A percentile compares a stretch with the other conserved stretches of the same genome.
phyloP scores from a whole-genome alignment of 306 rosid genomes.

The Lagenaria siceraria region DNA sequence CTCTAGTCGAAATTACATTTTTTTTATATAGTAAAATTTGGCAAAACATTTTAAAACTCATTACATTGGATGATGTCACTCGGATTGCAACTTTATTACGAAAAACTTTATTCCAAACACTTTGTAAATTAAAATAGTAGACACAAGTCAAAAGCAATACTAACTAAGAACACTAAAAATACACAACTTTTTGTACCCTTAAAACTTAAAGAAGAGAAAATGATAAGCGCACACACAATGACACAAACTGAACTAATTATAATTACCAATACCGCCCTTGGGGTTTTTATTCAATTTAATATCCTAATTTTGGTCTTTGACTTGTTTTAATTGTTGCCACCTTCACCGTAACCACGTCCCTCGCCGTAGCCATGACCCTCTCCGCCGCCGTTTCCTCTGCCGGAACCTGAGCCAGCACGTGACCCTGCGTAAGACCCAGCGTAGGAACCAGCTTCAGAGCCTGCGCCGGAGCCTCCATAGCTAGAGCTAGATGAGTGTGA shows the following conservation, averaged over 20 bases:
- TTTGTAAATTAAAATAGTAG: no score
- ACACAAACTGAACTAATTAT: neutral
- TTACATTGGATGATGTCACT: no score
- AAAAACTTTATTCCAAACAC: neutral
- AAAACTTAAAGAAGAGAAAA: neutral
- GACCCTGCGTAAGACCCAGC: slow-evolving; percentile 21
- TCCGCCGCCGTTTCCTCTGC: neutral
- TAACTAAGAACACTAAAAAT: neutral
- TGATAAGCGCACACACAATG: neutral
- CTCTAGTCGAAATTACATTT: no score
- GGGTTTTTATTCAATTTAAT: neutral
- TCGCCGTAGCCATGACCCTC: neutral
- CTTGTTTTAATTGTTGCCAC: neutral
- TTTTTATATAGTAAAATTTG: no score
- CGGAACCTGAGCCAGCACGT: slow-evolving; percentile 12
- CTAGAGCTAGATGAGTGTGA: neutral
- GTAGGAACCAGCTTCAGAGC: slow-evolving; percentile 24
- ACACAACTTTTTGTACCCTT: neutral
- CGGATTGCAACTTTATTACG: neutral
- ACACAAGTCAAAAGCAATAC: neutral
- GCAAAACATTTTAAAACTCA: no score
- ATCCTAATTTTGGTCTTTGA: neutral
- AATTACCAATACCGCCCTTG: neutral
- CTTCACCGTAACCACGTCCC: neutral
- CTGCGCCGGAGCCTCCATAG: neutral